Base-by-base conservation (phyloP, 2,329 filamentous ascomycete genomes). In the Phyllosticta paracitricarpa region DNA sequence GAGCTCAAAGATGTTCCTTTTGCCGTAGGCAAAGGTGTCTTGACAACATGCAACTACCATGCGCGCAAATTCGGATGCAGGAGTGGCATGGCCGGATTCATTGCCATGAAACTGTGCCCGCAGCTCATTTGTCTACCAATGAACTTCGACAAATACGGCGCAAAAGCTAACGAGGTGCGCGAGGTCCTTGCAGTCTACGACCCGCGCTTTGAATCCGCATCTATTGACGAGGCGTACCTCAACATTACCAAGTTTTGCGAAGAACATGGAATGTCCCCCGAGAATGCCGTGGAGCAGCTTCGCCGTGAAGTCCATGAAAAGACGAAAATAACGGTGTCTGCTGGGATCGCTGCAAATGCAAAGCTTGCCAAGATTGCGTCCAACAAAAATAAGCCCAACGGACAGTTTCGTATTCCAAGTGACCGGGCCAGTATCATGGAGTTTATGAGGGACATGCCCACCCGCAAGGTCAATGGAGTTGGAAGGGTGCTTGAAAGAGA, bases 361-460 rank as follows among this genome's bases (percentile, higher is more conserved):
- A 93, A 91, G 70, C 80, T 99, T 14, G 93, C 94, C 30, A 99
- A 99, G 75, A 96, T 99, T 33, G 91, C 89, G 68, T 96, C 91
- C 19, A 97, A 99, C 70, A 84, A 88, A 72, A 97, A 97, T 74
- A 99, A 99, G 70, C 94, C 94, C 0, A 96, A 99, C 67, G 94
- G 94, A 0, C 94, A 97, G 70, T 97, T 88, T 67, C 76, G 83
- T 9, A 78, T 97, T 1, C 81, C 87, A 0, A 89, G 82, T 58
- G 87, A 96, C 51, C 82, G 92, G 9, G 76, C 78, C 26, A 81
- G 84, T 0, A 91, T 99, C 63, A 85, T 97, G 82, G 77, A 81
- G 0, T 97, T 97, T 70, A 96, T 97, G 88, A 81, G 82, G 10
- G 82, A 87, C 30, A 78, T 99, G 25, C 87, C 92, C 0, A 91